Percentiles rank a stretch among this genome's conserved stretches.
Evolutionary conservation across 176 grass and related monocot species (phyloP).

Genomic region (Elaeis guineensis): DNA sequence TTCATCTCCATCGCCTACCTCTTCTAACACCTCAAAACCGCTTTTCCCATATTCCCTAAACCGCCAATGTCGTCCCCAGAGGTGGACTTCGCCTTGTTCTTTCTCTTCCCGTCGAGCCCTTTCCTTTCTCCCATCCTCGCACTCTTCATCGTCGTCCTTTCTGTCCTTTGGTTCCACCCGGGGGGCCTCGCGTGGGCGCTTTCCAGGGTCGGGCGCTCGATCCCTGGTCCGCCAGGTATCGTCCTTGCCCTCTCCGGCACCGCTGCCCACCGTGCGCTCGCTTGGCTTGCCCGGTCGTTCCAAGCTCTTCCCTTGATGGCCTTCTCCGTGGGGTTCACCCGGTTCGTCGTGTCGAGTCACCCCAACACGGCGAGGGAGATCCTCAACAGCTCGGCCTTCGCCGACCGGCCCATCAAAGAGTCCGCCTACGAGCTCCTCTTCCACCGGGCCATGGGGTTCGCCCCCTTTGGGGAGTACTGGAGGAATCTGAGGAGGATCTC

Average conservation of each 20-base stretch:
- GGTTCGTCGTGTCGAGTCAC: constrained; percentile 56
- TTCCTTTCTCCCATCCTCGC: constrained; percentile 33
- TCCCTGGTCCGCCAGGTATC: constrained; percentile 30
- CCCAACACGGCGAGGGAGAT: constrained; percentile 69
- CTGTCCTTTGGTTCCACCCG: constrained; percentile 29
- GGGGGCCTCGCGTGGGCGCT: constrained; percentile 49
- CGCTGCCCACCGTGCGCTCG: constrained; percentile 35
- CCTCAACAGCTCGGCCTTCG: constrained; percentile 52
- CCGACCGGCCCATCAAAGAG: constrained; percentile 69
- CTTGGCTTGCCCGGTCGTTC: constrained; percentile 24
- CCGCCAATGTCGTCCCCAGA: too few relatives aligned
- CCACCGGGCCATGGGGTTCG: constrained; percentile 86
- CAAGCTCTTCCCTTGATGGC: constrained; percentile 40
- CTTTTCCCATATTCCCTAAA: too few relatives aligned
- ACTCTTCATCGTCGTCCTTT: constrained; percentile 23
- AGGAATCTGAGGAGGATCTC: constrained; percentile 43
- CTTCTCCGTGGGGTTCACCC: constrained; percentile 69
- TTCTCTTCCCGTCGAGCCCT: constrained; percentile 10
- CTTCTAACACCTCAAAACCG: too few relatives aligned
- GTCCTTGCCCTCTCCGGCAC: constrained; percentile 29
- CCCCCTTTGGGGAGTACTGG: constrained; percentile 64
- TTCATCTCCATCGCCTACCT: too few relatives aligned
- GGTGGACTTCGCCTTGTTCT: constrained; percentile 18
- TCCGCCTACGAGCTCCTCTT: constrained; percentile 61
- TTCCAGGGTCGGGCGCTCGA: constrained; percentile 2